Evolutionary conservation across 2,329 filamentous ascomycete genomes (phyloP).

Genomic region (Aspergillus chevalieri): DNA sequence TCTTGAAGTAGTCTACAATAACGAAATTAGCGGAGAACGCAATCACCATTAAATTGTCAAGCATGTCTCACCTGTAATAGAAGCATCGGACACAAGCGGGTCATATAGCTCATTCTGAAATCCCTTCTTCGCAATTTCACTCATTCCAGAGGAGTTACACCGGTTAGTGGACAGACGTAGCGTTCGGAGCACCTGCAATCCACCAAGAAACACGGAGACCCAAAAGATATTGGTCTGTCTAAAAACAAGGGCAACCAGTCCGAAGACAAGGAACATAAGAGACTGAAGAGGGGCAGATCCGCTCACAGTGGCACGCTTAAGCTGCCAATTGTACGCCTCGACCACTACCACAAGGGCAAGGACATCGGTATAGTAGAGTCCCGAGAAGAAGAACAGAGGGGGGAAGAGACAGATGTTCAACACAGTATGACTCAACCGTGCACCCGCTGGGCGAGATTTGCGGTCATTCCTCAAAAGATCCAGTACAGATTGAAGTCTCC

Average conservation of each 20-base stretch:
- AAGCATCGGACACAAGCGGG: constrained; percentile 44
- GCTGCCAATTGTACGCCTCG: constrained; percentile 54
- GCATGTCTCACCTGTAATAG: constrained; percentile 40
- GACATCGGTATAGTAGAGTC: constrained; percentile 90
- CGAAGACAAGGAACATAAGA: constrained; percentile 48
- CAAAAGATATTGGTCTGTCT: constrained; percentile 97
- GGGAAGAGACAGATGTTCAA: constrained; percentile 82
- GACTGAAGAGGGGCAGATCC: constrained; percentile 18
- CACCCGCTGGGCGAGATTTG: constrained; percentile 23
- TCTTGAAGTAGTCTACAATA: constrained; percentile 41
- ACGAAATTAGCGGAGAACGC: constrained; percentile 16
- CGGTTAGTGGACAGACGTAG: constrained; percentile 24
- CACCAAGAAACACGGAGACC: constrained; percentile 55
- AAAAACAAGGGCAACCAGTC: constrained; percentile 64
- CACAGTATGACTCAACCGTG: constrained; percentile 43
- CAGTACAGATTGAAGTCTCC: constrained; percentile 49
- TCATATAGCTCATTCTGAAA: constrained; percentile 44
- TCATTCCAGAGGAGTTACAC: constrained; percentile 21
- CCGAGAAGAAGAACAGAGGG: constrained; percentile 91
- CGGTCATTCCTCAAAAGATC: constrained; percentile 39
- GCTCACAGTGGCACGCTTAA: constrained; percentile 27
- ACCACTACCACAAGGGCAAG: constrained; percentile 72
- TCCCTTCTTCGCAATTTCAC: constrained; percentile 25
- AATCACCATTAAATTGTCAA: neutral
- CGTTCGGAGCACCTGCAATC: constrained; percentile 36